phyloP scores from a whole-genome alignment of 169 alveolate genomes.

The Theileria annulata region DNA sequence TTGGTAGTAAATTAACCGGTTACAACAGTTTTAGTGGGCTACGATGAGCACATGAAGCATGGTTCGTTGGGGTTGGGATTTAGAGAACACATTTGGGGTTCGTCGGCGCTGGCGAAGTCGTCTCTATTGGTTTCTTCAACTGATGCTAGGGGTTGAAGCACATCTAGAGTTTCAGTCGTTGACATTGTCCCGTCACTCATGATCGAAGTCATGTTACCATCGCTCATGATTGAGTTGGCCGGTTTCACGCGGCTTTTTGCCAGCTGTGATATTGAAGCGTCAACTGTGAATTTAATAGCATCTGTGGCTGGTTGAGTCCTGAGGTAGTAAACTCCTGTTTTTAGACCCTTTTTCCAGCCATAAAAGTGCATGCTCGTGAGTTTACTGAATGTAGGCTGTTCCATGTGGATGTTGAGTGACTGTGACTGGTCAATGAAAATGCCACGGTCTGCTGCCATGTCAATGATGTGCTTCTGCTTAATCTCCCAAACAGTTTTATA shows the following conservation, averaged over 20 bases:
- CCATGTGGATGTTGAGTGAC: constrained; percentile 93
- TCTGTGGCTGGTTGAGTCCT: constrained; percentile 98
- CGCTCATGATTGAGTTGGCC: constrained; percentile 1
- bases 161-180: constrained; percentile 55
- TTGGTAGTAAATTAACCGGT: background rate
- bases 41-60: constrained; percentile 78
- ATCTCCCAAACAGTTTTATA: constrained; percentile 99
- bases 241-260: constrained; percentile 59
- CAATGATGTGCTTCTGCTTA: constrained; percentile 92
- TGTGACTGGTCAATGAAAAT: constrained; percentile 93
- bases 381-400: constrained; percentile 92
- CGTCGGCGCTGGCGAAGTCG: constrained; percentile 33
- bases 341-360: constrained; percentile 97
- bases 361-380: constrained; percentile 97
- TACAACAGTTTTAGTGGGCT: constrained; percentile 5
- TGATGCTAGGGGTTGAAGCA: constrained; percentile 27
- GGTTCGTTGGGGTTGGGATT: constrained; percentile 71
- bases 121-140: constrained; percentile 11
- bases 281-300: constrained; percentile 97
- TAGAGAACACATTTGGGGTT: constrained; percentile 43
- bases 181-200: constrained; percentile 59
- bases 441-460: constrained; percentile 96
- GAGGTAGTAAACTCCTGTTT: constrained; percentile 96
- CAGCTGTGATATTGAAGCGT: constrained; percentile 75
- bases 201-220: constrained; percentile 28